Evolutionary conservation across 164 flowering plant species (phyloP), one percentile per base, ranked within the genome.

Genomic region (Dillenia suffruticosa): DNA sequence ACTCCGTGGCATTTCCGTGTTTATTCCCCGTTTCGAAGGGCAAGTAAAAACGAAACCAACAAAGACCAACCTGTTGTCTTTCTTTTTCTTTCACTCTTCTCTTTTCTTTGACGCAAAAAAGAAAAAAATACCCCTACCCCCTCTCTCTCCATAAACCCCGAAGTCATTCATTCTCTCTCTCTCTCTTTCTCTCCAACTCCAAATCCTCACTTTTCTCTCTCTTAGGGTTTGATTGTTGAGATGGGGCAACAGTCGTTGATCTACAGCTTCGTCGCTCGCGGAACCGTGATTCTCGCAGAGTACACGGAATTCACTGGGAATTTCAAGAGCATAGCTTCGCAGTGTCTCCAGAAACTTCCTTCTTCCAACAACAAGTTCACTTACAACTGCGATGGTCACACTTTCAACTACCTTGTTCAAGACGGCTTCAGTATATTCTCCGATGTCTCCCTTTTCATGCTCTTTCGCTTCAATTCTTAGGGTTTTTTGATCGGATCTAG

Each of bases 321-420:
- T 72, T 86, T 86, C 79, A 82, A 80, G 49, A 62, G 69, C 53
- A 77, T 83, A 47, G 91, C 91, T 7, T 64, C 83, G 43, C 87
- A 84, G 75, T 86, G 91, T 71, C 88, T 86, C 53, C 87, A 84
- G 58, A 84, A 86, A 52, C 85, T 86, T 15, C 91, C 90, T 10
- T 71, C 90, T 8, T 63, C 78, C 52, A 81, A 80, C 74, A 83
- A 82, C 62, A 85, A 77, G 78, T 85, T 85, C 74, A 85, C 87
- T 62, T 85, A 85, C 75, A 81, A 78, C 76, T 83, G 87, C 74
- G 88, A 83, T 59, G 77, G 73, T 32, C 88, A 83, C 52, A 83
- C 88, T 59, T 83, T 83, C 71, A 83, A 80, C 63, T 84, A 81
- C 63, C 86, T 84, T 70, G 88, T 78, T 54, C 81, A 82, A 44